phyloP scores from a whole-genome alignment of 352 stramenopile genomes.

The Thalassiosira gravida region DNA sequence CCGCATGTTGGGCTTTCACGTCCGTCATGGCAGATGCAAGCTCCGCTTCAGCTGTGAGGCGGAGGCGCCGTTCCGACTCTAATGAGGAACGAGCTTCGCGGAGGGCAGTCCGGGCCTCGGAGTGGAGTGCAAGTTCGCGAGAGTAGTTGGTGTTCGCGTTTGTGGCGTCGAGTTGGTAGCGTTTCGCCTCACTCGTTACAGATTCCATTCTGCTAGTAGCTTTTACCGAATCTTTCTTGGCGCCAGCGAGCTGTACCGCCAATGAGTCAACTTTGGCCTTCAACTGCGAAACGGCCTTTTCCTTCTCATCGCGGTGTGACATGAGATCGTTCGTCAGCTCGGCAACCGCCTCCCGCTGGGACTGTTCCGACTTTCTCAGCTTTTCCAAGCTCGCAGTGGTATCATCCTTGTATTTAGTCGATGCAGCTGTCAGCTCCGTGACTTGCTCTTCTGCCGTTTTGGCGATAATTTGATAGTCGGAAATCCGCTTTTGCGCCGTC shows the following conservation, averaged over 20 bases:
- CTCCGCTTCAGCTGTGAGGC: constrained; percentile 61
- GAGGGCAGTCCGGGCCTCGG: constrained; percentile 69
- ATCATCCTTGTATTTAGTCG: constrained; percentile 65
- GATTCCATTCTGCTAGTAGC: constrained; percentile 49
- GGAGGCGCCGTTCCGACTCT: constrained; percentile 56
- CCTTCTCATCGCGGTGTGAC: constrained; percentile 62
- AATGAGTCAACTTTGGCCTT: constrained; percentile 65
- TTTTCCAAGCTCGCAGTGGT: constrained; percentile 57
- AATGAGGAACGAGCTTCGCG: constrained; percentile 58
- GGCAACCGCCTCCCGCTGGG: constrained; percentile 71
- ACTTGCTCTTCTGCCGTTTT: constrained; percentile 72
- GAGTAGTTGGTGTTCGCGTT: constrained; percentile 78
- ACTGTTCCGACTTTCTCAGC: constrained; percentile 55
- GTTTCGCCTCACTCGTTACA: constrained; percentile 66
- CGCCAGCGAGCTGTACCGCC: constrained; percentile 25
- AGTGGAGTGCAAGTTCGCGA: constrained; percentile 79
- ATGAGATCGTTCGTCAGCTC: constrained; percentile 82
- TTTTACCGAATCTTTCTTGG: constrained; percentile 46
- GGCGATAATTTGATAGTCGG: constrained; percentile 72
- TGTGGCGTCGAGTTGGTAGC: constrained; percentile 65
- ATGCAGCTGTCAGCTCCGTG: constrained; percentile 62
- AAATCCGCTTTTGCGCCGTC: constrained; percentile 51
- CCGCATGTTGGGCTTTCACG: constrained; percentile 51
- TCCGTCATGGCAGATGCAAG: constrained; percentile 47
- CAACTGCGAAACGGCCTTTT: constrained; percentile 68